Evolutionary conservation across 2,329 filamentous ascomycete species (phyloP).

Genomic region (Phialemonium atrogriseum): DNA sequence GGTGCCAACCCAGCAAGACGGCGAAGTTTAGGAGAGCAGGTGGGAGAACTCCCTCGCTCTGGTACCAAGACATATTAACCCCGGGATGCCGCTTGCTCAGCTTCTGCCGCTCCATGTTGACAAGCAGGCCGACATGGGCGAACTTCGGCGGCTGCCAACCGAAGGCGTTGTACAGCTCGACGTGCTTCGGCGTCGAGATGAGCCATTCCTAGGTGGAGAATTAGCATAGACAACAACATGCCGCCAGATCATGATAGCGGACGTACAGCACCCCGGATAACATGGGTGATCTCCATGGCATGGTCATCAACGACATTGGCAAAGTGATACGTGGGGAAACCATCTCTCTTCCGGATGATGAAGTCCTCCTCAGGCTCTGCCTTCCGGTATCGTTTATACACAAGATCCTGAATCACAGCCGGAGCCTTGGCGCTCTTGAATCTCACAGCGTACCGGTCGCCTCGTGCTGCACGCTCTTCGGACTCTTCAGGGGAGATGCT

Average conservation of each 20-base stretch:
- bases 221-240: constrained; percentile 2
- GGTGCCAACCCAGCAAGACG: constrained; percentile 76
- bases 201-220: constrained; percentile 69
- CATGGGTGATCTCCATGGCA: constrained; percentile 90
- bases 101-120: constrained; percentile 62
- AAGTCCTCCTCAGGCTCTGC: constrained; percentile 63
- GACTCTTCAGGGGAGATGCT: constrained; percentile 60
- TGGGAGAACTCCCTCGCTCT: constrained; percentile 36
- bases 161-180: constrained; percentile 67
- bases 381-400: constrained; percentile 64
- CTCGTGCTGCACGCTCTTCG: constrained; percentile 56
- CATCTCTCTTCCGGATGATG: constrained; percentile 84
- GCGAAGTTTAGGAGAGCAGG: constrained; percentile 67
- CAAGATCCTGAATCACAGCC: constrained; percentile 63
- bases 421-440: constrained; percentile 58
- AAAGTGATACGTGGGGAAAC: constrained; percentile 91
- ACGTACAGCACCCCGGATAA: constrained; percentile 74
- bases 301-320: constrained; percentile 97
- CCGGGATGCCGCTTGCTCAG: constrained; percentile 75
- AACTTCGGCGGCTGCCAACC: constrained; percentile 67
- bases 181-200: constrained; percentile 73
- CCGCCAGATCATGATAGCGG: neutral
- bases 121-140: constrained; percentile 70
- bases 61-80: constrained; percentile 41
- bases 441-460: constrained; percentile 69